Evolutionary conservation across 495 filamentous ascomycete genomes (phyloP), one percentile per base, ranked within the genome.

Genomic region (Aspergillus coremiiformis): DNA sequence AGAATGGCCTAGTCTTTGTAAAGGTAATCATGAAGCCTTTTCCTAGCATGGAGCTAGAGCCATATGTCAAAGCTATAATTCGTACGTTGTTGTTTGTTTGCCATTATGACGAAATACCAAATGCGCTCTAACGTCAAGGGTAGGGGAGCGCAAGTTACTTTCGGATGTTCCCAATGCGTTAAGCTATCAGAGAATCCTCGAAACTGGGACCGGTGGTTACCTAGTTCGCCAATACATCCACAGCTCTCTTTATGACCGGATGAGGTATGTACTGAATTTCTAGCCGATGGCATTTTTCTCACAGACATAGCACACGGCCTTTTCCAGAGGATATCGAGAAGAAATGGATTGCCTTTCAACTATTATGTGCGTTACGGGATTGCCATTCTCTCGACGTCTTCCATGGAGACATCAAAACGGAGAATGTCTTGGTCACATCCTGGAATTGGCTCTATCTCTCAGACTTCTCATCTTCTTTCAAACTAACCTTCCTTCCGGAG

Each of bases 361-460:
- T 99, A 9, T 78, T 99, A 9, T 95, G 89, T 66, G 93, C 87
- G 7, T 74, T 97, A 47, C 82, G 92, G 29, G 94, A 99, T 63
- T 96, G 89, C 58, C 94, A 99, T 68, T 75, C 84, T 37, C 77
- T 87, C n/a, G 86, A 90, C 53, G 76, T 97, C 46, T 96, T 87
- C 66, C 94, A 99, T 66, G 94, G 94, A 30, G 94, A 99, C 65
- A 96, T 99, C 70, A 99, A 99, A 70, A 90, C 93, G 0, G 92
- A 97, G 68, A 99, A 97, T 59, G 81, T 89, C 24, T 75, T 99
- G 44, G 91, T 97, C 37, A 99, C 94, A 0, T 96, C 94, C 22
- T 99, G 94, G 94, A 96, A 97, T 70, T 99, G 94, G 94, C 83
- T 99, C 12, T 97, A 96, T 66, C 80, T 99, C 10, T 82, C 91